phyloP scores from a whole-genome alignment of 306 rosid species.

The Cucumis cinereus region DNA sequence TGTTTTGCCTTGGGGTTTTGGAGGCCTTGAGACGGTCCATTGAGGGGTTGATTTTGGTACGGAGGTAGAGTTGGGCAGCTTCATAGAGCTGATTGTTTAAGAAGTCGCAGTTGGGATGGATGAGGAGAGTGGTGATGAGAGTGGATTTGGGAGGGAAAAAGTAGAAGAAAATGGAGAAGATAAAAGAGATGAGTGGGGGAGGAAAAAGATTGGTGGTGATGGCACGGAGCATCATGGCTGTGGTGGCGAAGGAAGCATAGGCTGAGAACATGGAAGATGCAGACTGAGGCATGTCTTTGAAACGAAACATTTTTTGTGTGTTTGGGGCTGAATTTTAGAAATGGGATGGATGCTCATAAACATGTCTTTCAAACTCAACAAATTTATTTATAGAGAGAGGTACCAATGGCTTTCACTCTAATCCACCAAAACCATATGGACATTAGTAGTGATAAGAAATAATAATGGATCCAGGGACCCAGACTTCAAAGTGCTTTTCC shows the following conservation, averaged over 20 bases:
- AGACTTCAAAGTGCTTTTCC: too few relatives aligned
- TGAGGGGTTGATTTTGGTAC: neutral
- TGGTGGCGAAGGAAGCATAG: neutral
- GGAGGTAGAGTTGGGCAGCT: neutral
- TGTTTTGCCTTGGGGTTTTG: neutral
- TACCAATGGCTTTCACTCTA: too few relatives aligned
- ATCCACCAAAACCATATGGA: too few relatives aligned
- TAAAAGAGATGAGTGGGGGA: neutral
- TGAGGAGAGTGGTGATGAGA: neutral
- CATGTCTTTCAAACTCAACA: too few relatives aligned
- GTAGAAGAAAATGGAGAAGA: neutral
- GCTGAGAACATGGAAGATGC: neutral
- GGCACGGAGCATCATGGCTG: neutral
- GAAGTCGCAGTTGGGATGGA: neutral
- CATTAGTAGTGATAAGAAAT: too few relatives aligned
- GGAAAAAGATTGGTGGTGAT: neutral
- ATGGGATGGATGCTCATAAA: too few relatives aligned
- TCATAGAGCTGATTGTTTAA: neutral
- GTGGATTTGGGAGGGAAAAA: neutral
- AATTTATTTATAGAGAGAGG: too few relatives aligned
- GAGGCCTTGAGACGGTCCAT: neutral
- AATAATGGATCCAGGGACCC: too few relatives aligned
- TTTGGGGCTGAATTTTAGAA: too few relatives aligned
- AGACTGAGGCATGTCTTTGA: neutral
- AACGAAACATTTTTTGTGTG: neutral